Base-by-base conservation (phyloP, 352 stramenopile genomes). In the Phytopythium sindhum region DNA sequence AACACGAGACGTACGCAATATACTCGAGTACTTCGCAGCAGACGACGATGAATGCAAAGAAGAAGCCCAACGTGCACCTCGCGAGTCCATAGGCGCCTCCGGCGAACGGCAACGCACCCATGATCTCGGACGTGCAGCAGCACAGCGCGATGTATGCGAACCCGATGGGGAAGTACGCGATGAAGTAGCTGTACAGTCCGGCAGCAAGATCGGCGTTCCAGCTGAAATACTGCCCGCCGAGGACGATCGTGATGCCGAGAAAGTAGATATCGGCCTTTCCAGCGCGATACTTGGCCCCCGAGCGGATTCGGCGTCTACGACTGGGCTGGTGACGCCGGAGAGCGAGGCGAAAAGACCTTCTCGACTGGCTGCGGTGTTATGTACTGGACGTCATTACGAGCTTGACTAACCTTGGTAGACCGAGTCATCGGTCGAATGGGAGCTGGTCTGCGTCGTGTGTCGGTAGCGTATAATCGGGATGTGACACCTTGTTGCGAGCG, bases 221-320 rank as follows among this genome's bases (percentile, higher is more conserved):
- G 11, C 57, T 66, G 44, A 86, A 78, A 56, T 80, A 83, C 59
- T 86, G 75, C 12, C 75, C 78, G 2, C 74, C 78, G 33, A 86
- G 77, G 53, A 82, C 78, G 39, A 84, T 81, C 4, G 75, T 81
- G 44, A 86, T 77, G 5, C 78, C 78, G 14, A 86, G 68, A n/a
- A 80, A 57, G 60, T 65, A 84, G 39, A 86, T 66, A 55, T 75
- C 70, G 57, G 50, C 75, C 53, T 73, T 75, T 1, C 33, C 33
- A 39, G 33, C 33, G 14, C 14, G 33, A 11, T 39, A 39, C 33
- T 39, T 39, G 33, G 33, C 1, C 33, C 14, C 33, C 14, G 33
- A 39, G 33, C 10, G 6, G 1, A 10, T 10, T 39, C 33, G 1
- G 33, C 33, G 7, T 15, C 33, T 6, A 14, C 33, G 33, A 39